phyloP scores from a whole-genome alignment of 768 basidiomycete genomes.

The Panaeolus papilionaceus region DNA sequence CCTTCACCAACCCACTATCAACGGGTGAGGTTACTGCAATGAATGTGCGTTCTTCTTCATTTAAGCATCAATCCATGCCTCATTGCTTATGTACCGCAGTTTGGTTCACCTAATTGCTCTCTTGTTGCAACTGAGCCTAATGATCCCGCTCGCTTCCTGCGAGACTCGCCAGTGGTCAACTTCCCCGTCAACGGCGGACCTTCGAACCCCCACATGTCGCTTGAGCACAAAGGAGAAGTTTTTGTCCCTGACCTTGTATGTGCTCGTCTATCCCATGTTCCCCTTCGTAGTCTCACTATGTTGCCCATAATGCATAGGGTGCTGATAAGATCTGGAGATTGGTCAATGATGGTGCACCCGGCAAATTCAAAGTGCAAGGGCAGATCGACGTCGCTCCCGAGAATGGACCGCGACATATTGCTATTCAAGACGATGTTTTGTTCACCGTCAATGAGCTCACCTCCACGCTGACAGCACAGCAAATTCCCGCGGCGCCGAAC shows the following conservation, averaged over 20 bases:
- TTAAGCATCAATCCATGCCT: background rate
- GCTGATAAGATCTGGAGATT: constrained; percentile 72
- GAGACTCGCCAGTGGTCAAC: constrained; percentile 44
- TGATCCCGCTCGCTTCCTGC: constrained; percentile 43
- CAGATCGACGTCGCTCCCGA: constrained; percentile 57
- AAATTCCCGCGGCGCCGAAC: constrained; percentile 54
- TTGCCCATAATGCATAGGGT: constrained; percentile 42
- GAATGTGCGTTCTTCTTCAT: constrained; percentile 47
- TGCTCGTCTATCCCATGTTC: background rate
- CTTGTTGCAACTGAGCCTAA: constrained; percentile 44
- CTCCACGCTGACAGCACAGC: constrained; percentile 62
- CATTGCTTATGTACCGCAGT: constrained; percentile 29
- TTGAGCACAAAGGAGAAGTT: constrained; percentile 56
- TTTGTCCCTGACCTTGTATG: constrained; percentile 66
- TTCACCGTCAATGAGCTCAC: constrained; percentile 58
- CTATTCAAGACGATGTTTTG: constrained; percentile 45
- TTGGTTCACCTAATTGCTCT: constrained; percentile 42
- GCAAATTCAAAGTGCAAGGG: constrained; percentile 59
- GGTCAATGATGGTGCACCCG: constrained; percentile 40
- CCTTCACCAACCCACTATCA: constrained; percentile 54
- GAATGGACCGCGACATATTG: constrained; percentile 58
- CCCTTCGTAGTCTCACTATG: background rate
- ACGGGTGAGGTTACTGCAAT: constrained; percentile 61
- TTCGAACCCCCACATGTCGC: constrained; percentile 69
- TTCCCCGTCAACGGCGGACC: constrained; percentile 52